Evolutionary conservation across 2,329 filamentous ascomycete genomes (phyloP).

Genomic region (Fusarium sp.): DNA sequence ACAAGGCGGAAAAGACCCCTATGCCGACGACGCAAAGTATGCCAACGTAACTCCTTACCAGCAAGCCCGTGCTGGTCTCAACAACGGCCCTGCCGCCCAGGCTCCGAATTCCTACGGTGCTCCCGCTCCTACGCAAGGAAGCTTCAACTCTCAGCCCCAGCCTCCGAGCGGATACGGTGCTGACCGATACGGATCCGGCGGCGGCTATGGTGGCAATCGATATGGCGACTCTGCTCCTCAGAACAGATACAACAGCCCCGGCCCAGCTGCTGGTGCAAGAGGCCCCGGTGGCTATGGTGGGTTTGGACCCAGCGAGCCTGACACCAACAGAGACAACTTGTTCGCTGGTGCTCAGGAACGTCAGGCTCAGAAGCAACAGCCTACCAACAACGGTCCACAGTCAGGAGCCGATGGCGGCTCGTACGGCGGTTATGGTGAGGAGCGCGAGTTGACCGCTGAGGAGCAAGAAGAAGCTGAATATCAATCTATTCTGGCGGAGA

Average conservation of each 20-base stretch:
- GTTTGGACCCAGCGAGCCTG: conserved; percentile 60
- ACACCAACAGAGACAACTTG: conserved; percentile 70
- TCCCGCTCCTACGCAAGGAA: conserved; percentile 34
- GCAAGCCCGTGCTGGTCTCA: conserved; percentile 53
- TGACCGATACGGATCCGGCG: conserved; percentile 60
- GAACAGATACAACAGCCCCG: conserved; percentile 61
- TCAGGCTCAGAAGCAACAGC: conserved; percentile 53
- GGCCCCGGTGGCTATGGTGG: conserved; percentile 71
- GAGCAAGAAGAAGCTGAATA: conserved; percentile 79
- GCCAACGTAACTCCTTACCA: conserved; percentile 59
- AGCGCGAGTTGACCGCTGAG: conserved; percentile 84
- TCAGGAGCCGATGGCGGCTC: conserved; percentile 42
- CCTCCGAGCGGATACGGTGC: conserved; percentile 60
- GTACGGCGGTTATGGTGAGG: conserved; percentile 70
- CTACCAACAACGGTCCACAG: conserved; percentile 37
- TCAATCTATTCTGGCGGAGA: conserved; percentile 63
- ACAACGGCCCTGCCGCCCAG: conserved; percentile 48
- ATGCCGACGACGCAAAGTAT: conserved; percentile 60
- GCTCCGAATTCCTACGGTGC: conserved; percentile 35
- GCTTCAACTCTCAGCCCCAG: conserved; percentile 39
- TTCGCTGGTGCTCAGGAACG: conserved; percentile 68
- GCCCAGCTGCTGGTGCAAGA: conserved; percentile 49
- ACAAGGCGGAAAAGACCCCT: conserved; percentile 63
- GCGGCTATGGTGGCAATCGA: conserved; percentile 64
- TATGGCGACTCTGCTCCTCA: conserved; percentile 64